phyloP scores from a whole-genome alignment of 2,329 filamentous ascomycete species.

The Paraphaeosphaeria sporulosa region DNA sequence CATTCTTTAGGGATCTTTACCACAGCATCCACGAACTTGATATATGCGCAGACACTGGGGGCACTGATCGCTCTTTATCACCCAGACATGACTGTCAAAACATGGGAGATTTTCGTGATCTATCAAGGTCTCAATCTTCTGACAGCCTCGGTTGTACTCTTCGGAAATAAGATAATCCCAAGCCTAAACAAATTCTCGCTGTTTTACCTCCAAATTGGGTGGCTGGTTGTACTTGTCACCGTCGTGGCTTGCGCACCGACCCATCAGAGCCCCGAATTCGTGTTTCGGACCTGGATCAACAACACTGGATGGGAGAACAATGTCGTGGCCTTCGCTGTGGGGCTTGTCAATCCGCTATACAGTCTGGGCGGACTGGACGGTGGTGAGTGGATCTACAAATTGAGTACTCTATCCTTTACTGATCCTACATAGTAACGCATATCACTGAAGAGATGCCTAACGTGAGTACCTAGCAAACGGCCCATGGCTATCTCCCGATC shows the following conservation, averaged over 20 bases:
- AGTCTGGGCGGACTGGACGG: conserved; percentile 11
- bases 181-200: conserved; percentile 20
- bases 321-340: conserved; percentile 16
- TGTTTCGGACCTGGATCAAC: conserved; percentile 24
- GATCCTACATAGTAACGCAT: conserved; percentile 4
- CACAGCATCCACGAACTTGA: conserved; percentile 21
- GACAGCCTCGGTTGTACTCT: conserved; percentile 18
- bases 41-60: conserved; percentile 18
- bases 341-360: conserved; percentile 17
- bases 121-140: conserved; percentile 20
- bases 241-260: conserved; percentile 20
- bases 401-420: neutral
- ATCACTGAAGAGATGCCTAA: conserved; percentile 14
- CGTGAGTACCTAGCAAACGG: neutral
- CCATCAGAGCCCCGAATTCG: conserved; percentile 16
- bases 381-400: neutral
- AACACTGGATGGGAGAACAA: conserved; percentile 22
- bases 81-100: conserved; percentile 12
- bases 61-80: conserved; percentile 21
- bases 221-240: conserved; percentile 19
- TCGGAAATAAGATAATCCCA: conserved; percentile 19
- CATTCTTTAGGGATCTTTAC: conserved; percentile 19
- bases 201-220: conserved; percentile 21
- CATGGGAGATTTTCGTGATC: conserved; percentile 19
- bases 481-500: neutral